These are phyloP conservation scores for Dothideomycetes sp. DNA, from an alignment of 2,329 filamentous ascomycete genomes.

Conservation along the genomic window DNA sequence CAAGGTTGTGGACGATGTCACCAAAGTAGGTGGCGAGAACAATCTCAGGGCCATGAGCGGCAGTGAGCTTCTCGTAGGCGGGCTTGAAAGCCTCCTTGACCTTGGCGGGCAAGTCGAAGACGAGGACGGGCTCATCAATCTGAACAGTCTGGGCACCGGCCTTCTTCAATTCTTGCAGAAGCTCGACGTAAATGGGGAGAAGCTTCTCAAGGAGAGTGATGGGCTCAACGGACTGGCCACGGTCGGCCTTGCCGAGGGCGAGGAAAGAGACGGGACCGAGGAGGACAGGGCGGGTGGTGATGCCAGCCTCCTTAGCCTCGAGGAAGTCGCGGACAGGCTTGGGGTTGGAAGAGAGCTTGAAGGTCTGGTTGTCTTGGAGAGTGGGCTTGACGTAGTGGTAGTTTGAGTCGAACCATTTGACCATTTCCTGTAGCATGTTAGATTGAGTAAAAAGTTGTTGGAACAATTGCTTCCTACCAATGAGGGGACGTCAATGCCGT, in stretches of 20 bases:
- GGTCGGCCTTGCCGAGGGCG: conserved; percentile 94
- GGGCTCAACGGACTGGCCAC: conserved; percentile 80
- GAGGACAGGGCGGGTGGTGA: conserved; percentile 85
- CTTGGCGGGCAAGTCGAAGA: conserved; percentile 84
- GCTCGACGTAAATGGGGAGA: conserved; percentile 86
- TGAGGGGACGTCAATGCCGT: conserved; percentile 79
- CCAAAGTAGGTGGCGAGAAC: conserved; percentile 97
- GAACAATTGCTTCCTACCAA: too few relatives aligned
- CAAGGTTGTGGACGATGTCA: conserved; percentile 98
- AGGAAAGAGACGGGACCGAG: conserved; percentile 97
- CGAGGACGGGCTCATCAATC: conserved; percentile 95
- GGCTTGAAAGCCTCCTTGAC: conserved; percentile 97
- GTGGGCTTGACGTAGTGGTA: conserved; percentile 99
- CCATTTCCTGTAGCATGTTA: conserved; percentile 80
- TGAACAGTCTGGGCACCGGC: conserved; percentile 94
- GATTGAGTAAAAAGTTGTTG: too few relatives aligned
- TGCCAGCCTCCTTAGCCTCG: conserved; percentile 96
- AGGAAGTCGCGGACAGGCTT: conserved; percentile 93
- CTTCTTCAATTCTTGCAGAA: conserved; percentile 86
- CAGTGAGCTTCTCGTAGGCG: conserved; percentile 78
- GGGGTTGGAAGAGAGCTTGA: conserved; percentile 77
- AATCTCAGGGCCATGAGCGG: conserved; percentile 72
- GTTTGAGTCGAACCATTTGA: conserved; percentile 99
- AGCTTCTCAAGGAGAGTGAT: conserved; percentile 92
- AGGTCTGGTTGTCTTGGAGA: conserved; percentile 91